A percentile compares a stretch with the other conserved stretches of the same genome.
phyloP scores from a whole-genome alignment of 257 asterid species.

The Solanum clarkiae region DNA sequence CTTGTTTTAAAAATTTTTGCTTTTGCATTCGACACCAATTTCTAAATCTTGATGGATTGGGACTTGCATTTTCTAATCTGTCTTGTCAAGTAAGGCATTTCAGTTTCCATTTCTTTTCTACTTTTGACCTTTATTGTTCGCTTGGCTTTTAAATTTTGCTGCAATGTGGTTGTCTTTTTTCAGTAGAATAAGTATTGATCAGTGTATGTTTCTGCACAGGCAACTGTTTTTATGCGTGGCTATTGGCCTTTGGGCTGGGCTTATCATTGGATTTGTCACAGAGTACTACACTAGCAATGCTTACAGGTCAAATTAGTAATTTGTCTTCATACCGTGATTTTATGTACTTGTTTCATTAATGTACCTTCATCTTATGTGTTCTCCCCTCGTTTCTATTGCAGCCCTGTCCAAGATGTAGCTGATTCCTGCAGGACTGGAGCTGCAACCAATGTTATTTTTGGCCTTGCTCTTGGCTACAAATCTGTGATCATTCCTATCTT shows the following conservation, averaged over 20 bases:
- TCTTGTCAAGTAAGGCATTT: background rate
- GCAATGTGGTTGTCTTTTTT: background rate
- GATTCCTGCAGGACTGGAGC: background rate
- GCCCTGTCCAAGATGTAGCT: slow-evolving; percentile 38
- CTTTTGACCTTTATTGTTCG: background rate
- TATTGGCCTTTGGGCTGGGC: slow-evolving; percentile 63
- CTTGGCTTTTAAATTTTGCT: background rate
- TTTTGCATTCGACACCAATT: background rate
- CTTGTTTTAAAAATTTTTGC: background rate
- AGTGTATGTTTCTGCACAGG: slow-evolving; percentile 29
- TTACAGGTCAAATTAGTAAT: slow-evolving; percentile 40
- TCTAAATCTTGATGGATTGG: background rate
- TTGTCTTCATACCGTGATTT: background rate
- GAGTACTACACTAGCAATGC: background rate
- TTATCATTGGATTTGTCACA: background rate
- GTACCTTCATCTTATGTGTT: background rate
- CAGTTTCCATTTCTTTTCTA: background rate
- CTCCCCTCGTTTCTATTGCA: background rate
- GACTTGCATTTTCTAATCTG: background rate
- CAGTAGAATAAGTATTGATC: background rate
- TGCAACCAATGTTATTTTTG: background rate
- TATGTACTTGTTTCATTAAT: background rate
- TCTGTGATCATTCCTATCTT: background rate
- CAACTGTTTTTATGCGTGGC: slow-evolving; percentile 68
- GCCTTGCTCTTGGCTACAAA: background rate